A percentile compares a stretch with the other conserved stretches of the same genome.
Conservation (phyloP, 106 monocot genomes). For the Cymbidium sinense region DNA sequence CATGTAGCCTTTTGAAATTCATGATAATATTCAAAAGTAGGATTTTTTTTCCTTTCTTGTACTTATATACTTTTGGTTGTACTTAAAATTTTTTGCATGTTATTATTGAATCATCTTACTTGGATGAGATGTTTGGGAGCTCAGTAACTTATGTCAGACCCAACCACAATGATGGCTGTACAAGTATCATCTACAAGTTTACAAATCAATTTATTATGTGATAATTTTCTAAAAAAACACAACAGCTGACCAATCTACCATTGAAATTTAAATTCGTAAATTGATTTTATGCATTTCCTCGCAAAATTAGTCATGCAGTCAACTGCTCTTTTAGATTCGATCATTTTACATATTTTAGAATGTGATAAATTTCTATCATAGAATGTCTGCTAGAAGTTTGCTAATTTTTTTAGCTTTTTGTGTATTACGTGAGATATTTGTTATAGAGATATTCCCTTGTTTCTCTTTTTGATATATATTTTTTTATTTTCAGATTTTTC, state of each 20-base stretch:
- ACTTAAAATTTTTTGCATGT: background rate
- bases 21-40: background rate
- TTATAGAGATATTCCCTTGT: background rate
- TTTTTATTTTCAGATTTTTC: conserved; percentile 57
- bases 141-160: background rate
- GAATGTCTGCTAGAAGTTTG: background rate
- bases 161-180: background rate
- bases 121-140: background rate
- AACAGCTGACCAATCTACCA: background rate
- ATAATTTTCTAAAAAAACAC: background rate
- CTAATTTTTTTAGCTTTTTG: background rate
- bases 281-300: background rate
- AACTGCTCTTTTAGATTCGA: background rate
- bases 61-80: background rate
- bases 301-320: background rate
- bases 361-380: conserved; percentile 3
- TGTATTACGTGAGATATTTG: background rate
- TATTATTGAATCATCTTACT: background rate
- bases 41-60: background rate
- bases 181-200: background rate
- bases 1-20: background rate
- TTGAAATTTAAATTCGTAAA: background rate
- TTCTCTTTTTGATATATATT: conserved; percentile 6
- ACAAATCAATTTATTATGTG: background rate
- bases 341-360: background rate